phyloP scores from a whole-genome alignment of 1,139 yeast genomes.

The Zygosaccharomyces sapae region DNA sequence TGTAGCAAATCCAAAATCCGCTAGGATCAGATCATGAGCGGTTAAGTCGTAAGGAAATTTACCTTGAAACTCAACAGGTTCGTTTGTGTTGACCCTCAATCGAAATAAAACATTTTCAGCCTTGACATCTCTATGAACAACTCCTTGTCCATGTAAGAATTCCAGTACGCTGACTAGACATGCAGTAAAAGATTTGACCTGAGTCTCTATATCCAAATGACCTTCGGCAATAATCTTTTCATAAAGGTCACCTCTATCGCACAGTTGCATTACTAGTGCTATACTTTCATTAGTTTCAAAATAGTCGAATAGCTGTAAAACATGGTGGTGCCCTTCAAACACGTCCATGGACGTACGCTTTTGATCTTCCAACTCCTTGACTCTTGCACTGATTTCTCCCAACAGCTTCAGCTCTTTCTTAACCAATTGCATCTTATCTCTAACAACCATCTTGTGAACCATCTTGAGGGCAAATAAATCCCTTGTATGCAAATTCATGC shows the following conservation, averaged over 20 bases:
- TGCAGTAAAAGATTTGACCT: constrained; percentile 45
- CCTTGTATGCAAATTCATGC: constrained; percentile 31
- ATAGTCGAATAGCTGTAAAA: constrained; percentile 63
- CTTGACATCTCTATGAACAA: constrained; percentile 83
- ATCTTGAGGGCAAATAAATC: constrained; percentile 36
- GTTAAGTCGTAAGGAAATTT: constrained; percentile 25
- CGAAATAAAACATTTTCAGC: constrained; percentile 77
- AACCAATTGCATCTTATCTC: constrained; percentile 31
- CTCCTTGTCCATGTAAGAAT: constrained; percentile 65
- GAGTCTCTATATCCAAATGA: constrained; percentile 44
- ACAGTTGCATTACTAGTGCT: constrained; percentile 63
- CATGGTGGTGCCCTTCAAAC: constrained; percentile 50
- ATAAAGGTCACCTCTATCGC: constrained; percentile 65
- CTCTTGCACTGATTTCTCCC: constrained; percentile 25
- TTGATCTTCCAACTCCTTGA: constrained; percentile 24
- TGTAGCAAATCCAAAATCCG: constrained; percentile 62
- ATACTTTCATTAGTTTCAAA: constrained; percentile 61
- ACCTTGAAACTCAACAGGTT: constrained; percentile 10
- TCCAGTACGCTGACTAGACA: constrained; percentile 52
- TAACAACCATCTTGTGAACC: constrained; percentile 28
- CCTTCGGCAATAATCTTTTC: constrained; percentile 51
- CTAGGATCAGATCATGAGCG: constrained; percentile 53
- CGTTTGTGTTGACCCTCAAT: constrained; percentile 23
- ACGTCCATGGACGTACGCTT: constrained; percentile 15
- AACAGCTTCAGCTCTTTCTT: constrained; percentile 34